Evolutionary conservation across 345 rosid species (phyloP).

Genomic region (Populus pruinosa): DNA sequence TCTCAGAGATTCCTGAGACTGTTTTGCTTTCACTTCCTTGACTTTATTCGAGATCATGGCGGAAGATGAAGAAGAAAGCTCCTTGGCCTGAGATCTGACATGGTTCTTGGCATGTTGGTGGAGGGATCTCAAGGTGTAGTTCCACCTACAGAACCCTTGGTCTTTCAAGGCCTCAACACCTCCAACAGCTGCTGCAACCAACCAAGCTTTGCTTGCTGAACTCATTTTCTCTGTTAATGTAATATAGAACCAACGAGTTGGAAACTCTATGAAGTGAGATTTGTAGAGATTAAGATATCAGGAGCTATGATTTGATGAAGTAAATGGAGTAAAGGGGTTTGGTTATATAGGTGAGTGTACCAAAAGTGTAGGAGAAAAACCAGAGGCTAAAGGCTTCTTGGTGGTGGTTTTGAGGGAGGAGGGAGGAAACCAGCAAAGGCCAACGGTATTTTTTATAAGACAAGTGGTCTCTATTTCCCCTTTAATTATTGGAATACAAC

Average conservation of each 20-base stretch:
- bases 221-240: constrained; percentile 1
- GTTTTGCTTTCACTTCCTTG: constrained; percentile 11
- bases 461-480: too few relatives aligned
- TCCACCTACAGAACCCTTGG: constrained; percentile 61
- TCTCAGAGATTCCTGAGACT: constrained; percentile 21
- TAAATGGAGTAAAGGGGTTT: too few relatives aligned
- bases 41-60: constrained; percentile 1
- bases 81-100: constrained; percentile 39
- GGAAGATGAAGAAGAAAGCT: constrained; percentile 39
- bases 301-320: too few relatives aligned
- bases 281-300: too few relatives aligned
- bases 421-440: not conserved
- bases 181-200: constrained; percentile 45
- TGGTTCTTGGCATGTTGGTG: constrained; percentile 45
- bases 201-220: constrained; percentile 47
- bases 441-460: not conserved
- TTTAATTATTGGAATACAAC: too few relatives aligned
- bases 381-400: too few relatives aligned
- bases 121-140: constrained; percentile 34
- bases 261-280: too few relatives aligned
- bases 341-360: too few relatives aligned
- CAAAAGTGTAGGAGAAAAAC: too few relatives aligned
- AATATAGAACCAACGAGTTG: too few relatives aligned
- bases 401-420: not conserved
- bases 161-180: constrained; percentile 63